Percentiles rank a stretch among this genome's conserved stretches.
phyloP scores from a whole-genome alignment of 2,329 filamentous ascomycete genomes.

The Colletotrichum trifolii region DNA sequence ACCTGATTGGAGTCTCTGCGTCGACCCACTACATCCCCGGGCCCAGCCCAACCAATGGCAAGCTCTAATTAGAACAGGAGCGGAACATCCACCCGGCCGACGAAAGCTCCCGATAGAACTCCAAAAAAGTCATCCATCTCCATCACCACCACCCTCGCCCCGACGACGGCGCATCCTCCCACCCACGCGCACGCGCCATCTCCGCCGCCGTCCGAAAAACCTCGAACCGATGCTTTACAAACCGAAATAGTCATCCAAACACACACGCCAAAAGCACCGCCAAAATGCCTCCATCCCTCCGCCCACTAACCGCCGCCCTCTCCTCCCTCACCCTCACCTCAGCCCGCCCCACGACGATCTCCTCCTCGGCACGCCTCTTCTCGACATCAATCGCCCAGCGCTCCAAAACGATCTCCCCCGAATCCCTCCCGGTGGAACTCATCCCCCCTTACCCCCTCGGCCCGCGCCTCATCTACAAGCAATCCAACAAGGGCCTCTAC shows the following conservation, averaged over 20 bases:
- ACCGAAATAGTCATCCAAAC: slow-evolving; percentile 20
- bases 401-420: slow-evolving; percentile 55
- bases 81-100: slow-evolving; percentile 26
- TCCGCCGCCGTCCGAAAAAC: slow-evolving; percentile 42
- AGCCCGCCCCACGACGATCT: not conserved
- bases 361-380: slow-evolving; percentile 42
- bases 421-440: slow-evolving; percentile 59
- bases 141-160: slow-evolving; percentile 3
- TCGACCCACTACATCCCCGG: fast-evolving
- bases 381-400: slow-evolving; percentile 48
- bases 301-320: slow-evolving; percentile 26
- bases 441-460: slow-evolving; percentile 80
- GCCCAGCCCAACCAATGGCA: not conserved
- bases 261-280: not conserved
- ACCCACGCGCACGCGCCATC: not conserved
- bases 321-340: slow-evolving; percentile 9
- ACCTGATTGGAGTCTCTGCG: slow-evolving; percentile 43
- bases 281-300: slow-evolving; percentile 17
- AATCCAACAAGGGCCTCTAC: slow-evolving; percentile 81
- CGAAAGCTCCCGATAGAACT: slow-evolving; percentile 25
- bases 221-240: slow-evolving; percentile 47
- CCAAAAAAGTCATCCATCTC: slow-evolving; percentile 15
- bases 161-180: slow-evolving; percentile 7
- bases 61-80: not conserved
- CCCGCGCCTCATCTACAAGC: slow-evolving; percentile 77